These are phyloP conservation scores for Chaetothyriales sp. DNA, from an alignment of 2,329 filamentous ascomycete genomes.

Conservation along the genomic window DNA sequence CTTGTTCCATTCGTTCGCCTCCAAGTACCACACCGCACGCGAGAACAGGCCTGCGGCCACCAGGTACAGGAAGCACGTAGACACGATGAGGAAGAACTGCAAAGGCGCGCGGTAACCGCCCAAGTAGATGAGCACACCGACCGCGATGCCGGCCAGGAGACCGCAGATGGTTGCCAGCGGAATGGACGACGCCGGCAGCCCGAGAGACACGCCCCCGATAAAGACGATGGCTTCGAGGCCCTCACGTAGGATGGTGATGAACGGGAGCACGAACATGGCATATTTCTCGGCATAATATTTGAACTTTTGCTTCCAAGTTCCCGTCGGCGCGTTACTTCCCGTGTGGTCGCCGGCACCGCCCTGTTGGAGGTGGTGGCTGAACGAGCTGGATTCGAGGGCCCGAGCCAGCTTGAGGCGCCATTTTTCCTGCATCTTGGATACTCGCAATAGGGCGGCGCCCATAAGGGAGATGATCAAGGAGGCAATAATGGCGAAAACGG, in stretches of 20 bases:
- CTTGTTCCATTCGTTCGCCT: slow-evolving; percentile 55
- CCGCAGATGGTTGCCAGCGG: slow-evolving; percentile 65
- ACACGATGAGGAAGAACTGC: slow-evolving; percentile 67
- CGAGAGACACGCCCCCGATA: slow-evolving; percentile 69
- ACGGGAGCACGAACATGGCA: slow-evolving; percentile 73
- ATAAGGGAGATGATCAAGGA: slow-evolving; percentile 68
- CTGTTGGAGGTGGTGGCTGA: slow-evolving; percentile 3
- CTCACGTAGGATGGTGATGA: slow-evolving; percentile 75
- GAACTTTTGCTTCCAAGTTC: slow-evolving; percentile 30
- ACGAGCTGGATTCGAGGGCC: slow-evolving; percentile 45
- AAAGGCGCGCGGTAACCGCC: slow-evolving; percentile 52
- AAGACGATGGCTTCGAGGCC: slow-evolving; percentile 79
- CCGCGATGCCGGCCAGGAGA: slow-evolving; percentile 48
- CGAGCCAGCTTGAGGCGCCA: slow-evolving; percentile 72
- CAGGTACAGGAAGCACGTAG: slow-evolving; percentile 72
- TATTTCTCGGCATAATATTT: slow-evolving; percentile 55
- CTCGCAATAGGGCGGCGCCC: slow-evolving; percentile 64
- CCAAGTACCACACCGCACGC: slow-evolving; percentile 59
- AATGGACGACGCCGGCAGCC: slow-evolving; percentile 59
- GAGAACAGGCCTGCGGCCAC: slow-evolving; percentile 74
- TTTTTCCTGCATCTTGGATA: slow-evolving; percentile 73
- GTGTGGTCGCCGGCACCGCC: slow-evolving; percentile 17
- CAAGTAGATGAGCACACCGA: slow-evolving; percentile 69
- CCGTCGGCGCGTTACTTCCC: slow-evolving; percentile 30
- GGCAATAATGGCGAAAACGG: slow-evolving; percentile 61